These are phyloP conservation scores for Grammothele lineata DNA, from an alignment of 768 basidiomycete genomes.

Conservation along the genomic window DNA sequence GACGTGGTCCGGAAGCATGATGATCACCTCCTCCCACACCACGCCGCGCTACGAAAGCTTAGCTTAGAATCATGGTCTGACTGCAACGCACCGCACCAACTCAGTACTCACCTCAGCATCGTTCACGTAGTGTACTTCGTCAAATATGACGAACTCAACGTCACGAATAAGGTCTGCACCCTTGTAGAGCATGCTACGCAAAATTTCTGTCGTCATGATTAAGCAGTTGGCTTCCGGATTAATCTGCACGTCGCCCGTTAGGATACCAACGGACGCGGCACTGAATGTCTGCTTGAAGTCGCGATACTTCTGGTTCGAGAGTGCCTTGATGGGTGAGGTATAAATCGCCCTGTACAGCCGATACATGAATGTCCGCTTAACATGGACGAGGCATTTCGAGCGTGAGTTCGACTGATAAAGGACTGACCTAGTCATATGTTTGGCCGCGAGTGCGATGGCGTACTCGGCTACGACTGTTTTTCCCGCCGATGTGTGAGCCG, in stretches of 20 bases:
- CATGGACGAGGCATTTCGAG: background rate
- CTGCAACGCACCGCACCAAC: background rate
- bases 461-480: constrained; percentile 99
- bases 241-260: constrained; percentile 99
- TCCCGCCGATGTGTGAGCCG: constrained; percentile 98
- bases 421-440: constrained; percentile 95
- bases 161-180: constrained; percentile 98
- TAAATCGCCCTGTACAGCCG: constrained; percentile 76
- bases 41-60: constrained; percentile 74
- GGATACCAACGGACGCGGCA: constrained; percentile 85
- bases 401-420: background rate
- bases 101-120: constrained; percentile 78
- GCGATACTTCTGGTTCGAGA: constrained; percentile 98
- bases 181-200: constrained; percentile 98
- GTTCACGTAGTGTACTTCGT: constrained; percentile 99
- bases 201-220: constrained; percentile 97
- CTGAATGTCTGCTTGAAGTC: constrained; percentile 98
- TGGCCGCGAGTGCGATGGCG: constrained; percentile 92
- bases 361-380: background rate
- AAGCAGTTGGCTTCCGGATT: constrained; percentile 97
- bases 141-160: constrained; percentile 99
- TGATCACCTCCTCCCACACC: constrained; percentile 99
- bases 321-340: constrained; percentile 96
- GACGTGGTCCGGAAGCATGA: constrained; percentile 98
- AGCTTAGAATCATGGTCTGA: background rate